phyloP scores from a whole-genome alignment of 768 basidiomycete genomes.

The Mrakia frigida region DNA sequence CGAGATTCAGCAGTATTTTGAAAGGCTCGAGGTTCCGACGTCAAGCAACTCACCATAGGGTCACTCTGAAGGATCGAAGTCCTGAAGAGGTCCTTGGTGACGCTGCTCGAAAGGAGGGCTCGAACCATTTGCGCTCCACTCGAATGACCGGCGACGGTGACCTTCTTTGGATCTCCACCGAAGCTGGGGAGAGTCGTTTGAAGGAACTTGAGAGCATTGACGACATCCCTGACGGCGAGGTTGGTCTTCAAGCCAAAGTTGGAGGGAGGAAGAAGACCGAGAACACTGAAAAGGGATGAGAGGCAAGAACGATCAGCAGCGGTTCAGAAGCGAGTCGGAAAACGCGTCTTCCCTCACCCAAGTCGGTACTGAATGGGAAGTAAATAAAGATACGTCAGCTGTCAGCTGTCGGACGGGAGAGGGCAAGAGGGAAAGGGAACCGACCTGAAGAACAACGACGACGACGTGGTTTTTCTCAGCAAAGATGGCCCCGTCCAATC shows the following conservation, averaged over 20 bases:
- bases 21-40: too few species aligned
- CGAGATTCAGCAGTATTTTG: too few species aligned
- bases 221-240: constrained; percentile 24
- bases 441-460: constrained; percentile 23
- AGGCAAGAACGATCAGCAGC: neutral
- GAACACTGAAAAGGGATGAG: neutral
- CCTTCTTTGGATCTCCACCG: constrained; percentile 13
- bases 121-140: constrained; percentile 27
- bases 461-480: constrained; percentile 7
- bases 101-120: constrained; percentile 7
- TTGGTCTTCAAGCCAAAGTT: neutral
- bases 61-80: constrained; percentile 29
- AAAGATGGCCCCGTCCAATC: constrained; percentile 14
- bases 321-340: neutral
- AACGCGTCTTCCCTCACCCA: neutral
- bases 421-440: neutral
- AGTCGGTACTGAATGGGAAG: constrained; percentile 14
- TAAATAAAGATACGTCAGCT: neutral
- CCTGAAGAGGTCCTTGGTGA: constrained; percentile 16
- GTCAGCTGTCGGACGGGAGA: neutral
- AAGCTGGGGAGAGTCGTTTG: neutral
- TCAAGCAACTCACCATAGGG: constrained; percentile 30
- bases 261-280: constrained; percentile 26
- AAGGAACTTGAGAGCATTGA: constrained; percentile 21
- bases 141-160: constrained; percentile 30